Evolutionary conservation across 768 basidiomycete species (phyloP).

Genomic region (Suillus weaverae): DNA sequence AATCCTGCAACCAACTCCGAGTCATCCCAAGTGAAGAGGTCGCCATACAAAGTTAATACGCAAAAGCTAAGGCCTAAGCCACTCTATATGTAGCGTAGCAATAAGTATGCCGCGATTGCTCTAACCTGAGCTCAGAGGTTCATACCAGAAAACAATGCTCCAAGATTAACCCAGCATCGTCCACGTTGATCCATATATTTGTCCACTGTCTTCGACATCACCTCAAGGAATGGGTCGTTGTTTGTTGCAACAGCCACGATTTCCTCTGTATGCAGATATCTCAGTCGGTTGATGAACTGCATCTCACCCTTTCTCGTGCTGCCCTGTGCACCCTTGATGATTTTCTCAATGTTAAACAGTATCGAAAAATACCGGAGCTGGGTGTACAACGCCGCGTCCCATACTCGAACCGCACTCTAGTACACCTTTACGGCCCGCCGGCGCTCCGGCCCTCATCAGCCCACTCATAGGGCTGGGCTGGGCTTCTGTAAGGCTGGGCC

Average conservation of each 20-base stretch:
- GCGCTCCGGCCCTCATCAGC: conserved; percentile 35
- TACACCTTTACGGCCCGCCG: conserved; percentile 17
- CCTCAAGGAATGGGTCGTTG: conserved; percentile 52
- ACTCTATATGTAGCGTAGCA: too few relatives aligned
- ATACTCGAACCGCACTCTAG: conserved; percentile 53
- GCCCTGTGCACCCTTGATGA: conserved; percentile 50
- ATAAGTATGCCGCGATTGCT: background rate
- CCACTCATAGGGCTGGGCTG: too few relatives aligned
- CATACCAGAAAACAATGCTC: conserved; percentile 80
- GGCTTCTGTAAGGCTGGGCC: too few relatives aligned
- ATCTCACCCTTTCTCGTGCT: conserved; percentile 41
- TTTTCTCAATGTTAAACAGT: conserved; percentile 75
- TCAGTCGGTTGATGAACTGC: background rate
- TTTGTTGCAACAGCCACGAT: conserved; percentile 47
- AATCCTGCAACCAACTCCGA: too few relatives aligned
- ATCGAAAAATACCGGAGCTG: conserved; percentile 83
- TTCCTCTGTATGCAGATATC: conserved; percentile 44
- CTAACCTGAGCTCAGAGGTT: conserved; percentile 43
- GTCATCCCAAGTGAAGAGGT: too few relatives aligned
- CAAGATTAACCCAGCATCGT: conserved; percentile 86
- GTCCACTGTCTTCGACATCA: conserved; percentile 59
- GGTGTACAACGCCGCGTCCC: conserved; percentile 82
- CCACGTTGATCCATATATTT: conserved; percentile 87
- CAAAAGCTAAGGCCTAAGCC: too few relatives aligned
- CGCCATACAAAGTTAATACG: too few relatives aligned